These are phyloP conservation scores for Fusarium guadeloupense DNA, from an alignment of 2,329 filamentous ascomycete genomes.

Conservation along the genomic window DNA sequence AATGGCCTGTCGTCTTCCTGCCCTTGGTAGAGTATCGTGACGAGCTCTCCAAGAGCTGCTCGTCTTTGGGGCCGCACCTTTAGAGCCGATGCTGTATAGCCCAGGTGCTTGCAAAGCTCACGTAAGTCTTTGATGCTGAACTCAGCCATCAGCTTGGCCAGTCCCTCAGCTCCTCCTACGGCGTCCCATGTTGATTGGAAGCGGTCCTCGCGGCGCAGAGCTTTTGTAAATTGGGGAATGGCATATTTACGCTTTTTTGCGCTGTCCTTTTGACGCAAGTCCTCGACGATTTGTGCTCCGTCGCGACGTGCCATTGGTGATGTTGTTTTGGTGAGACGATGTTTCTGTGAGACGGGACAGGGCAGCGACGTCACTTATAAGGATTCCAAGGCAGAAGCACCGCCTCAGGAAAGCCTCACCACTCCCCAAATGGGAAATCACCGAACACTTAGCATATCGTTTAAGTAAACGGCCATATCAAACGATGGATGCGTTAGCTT, in stretches of 20 bases:
- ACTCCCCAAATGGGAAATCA: conserved; percentile 8
- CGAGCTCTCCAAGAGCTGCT: conserved; percentile 33
- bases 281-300: conserved; percentile 4
- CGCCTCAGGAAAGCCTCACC: conserved; percentile 1
- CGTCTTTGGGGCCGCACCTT: conserved; percentile 36
- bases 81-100: conserved; percentile 32
- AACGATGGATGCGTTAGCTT: neutral
- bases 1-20: conserved; percentile 33
- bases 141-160: conserved; percentile 37
- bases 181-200: conserved; percentile 39
- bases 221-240: conserved; percentile 33
- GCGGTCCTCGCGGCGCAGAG: conserved; percentile 29
- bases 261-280: conserved; percentile 28
- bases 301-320: conserved; percentile 14
- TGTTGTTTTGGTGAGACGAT: neutral
- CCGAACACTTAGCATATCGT: neutral
- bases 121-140: conserved; percentile 40
- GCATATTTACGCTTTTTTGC: conserved; percentile 25
- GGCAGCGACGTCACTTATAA: neutral
- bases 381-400: neutral
- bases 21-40: conserved; percentile 22
- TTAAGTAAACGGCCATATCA: neutral
- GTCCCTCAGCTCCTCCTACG: conserved; percentile 33
- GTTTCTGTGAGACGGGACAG: neutral
- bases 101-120: conserved; percentile 30